Conservation (phyloP, 2,329 filamentous ascomycete genomes). For the Colletotrichum horii region DNA sequence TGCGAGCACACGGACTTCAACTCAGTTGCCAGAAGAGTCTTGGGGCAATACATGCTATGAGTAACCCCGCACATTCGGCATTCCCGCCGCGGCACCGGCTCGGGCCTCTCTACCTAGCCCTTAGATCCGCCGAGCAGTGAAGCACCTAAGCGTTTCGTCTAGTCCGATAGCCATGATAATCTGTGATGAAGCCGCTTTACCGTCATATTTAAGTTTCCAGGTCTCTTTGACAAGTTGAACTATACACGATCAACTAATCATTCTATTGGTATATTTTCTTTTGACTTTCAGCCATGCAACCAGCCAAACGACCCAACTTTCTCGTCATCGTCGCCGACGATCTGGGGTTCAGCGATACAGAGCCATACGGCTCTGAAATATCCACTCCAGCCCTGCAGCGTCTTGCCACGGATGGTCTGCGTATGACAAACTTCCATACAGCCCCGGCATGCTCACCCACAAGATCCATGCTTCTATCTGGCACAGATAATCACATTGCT, state of each 20-base stretch:
- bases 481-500: slow-evolving; percentile 65
- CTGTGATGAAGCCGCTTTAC: neutral
- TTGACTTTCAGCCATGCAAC: neutral
- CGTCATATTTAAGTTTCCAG: neutral
- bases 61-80: neutral
- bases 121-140: neutral
- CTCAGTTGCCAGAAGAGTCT: neutral
- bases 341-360: slow-evolving; percentile 64
- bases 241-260: neutral
- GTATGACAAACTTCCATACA: slow-evolving; percentile 69
- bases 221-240: neutral
- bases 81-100: neutral
- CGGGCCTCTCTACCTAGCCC: neutral
- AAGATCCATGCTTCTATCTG: slow-evolving; percentile 58
- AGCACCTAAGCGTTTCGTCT: neutral
- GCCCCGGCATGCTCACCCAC: slow-evolving; percentile 70
- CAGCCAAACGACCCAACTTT: slow-evolving; percentile 56
- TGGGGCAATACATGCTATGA: neutral
- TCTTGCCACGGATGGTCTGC: slow-evolving; percentile 49
- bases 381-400: slow-evolving; percentile 64
- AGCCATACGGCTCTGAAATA: slow-evolving; percentile 65
- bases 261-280: neutral
- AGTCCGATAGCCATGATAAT: neutral
- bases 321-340: slow-evolving; percentile 64
- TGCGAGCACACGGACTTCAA: neutral